Base-by-base conservation (phyloP, 306 rosid species). In the Vigna nakashimae region DNA sequence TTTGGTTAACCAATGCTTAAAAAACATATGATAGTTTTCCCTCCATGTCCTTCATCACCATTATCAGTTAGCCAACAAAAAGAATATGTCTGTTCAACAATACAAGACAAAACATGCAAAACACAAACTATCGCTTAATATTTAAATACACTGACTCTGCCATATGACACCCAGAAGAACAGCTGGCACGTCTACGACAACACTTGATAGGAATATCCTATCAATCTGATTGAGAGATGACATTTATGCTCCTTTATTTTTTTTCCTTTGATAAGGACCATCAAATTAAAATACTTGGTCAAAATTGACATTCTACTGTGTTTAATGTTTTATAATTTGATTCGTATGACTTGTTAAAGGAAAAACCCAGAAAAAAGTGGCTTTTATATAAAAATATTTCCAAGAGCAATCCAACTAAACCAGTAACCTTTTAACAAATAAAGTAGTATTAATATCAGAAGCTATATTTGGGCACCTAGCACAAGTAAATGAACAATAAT, bases 141-240 rank as follows among this genome's bases (percentile, higher is more conserved):
- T 46, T 57, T 59, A 46, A 73, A 69, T 80, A 78, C 62, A 24
- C 45, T 71, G 83, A 73, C 82, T 60, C 49, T 65, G 51, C 63
- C 83, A 77, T 43, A 40, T 81, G 79, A 65, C 74, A 74, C 48
- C 83, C 56, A 69, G 57, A 78, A 88, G 36, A 80, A 83, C 82
- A 86, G 80, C 87, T 76, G 81, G 73, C 57, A 59, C 49, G 43
- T 60, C 46, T 36, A 63, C 65, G 24, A 65, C 42, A 77, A 65
- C 74, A 59, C 58, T 11, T 40, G 50, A 82, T 77, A 73, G 75
- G 74, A 57, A 82, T 82, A 36, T 57, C 34, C 64, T 74, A 78
- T 73, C 36, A 63, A 69, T 48, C 40, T 75, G 55, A 68, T 51
- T 81, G 16, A 18, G 18, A 18, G 65, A 80, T 69, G 34, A 63